phyloP scores from a whole-genome alignment of 129 eudicot genomes.

The Arctium lappa region DNA sequence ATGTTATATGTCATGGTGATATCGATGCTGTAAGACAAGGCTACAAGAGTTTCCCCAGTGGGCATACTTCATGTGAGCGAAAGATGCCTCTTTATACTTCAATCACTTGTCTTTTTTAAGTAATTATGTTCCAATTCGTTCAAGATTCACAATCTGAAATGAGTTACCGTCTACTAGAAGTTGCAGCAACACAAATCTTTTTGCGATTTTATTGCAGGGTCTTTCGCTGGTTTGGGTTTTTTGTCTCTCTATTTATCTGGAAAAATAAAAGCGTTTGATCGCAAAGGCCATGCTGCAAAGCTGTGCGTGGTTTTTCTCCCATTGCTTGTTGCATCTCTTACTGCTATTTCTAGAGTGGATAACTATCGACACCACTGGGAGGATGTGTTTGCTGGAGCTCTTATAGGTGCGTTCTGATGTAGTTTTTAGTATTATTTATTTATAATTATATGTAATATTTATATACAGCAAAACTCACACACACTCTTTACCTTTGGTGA shows the following conservation, averaged over 20 bases:
- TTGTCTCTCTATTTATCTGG: constrained; percentile 47
- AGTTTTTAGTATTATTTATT: too few relatives aligned
- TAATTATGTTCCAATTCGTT: neutral
- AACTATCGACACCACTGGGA: constrained; percentile 41
- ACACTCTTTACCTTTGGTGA: neutral
- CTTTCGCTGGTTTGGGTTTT: constrained; percentile 53
- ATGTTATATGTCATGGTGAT: constrained; percentile 46
- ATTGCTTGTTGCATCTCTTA: constrained; percentile 23
- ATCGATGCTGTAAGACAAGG: constrained; percentile 40
- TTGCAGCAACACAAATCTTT: neutral
- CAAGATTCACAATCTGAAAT: neutral
- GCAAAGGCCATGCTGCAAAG: constrained; percentile 35
- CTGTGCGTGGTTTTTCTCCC: constrained; percentile 34
- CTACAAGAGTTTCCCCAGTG: constrained; percentile 56
- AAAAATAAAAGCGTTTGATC: constrained; percentile 35
- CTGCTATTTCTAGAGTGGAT: constrained; percentile 35
- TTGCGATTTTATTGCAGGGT: constrained; percentile 32
- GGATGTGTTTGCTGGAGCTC: constrained; percentile 32
- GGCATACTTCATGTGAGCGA: constrained; percentile 52
- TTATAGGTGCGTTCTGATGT: constrained; percentile 41
- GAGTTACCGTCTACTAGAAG: neutral
- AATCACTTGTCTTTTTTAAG: neutral
- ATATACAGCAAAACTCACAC: neutral
- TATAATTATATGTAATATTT: neutral
- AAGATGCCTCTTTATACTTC: neutral